Evolutionary conservation across 2,329 filamentous ascomycete species (phyloP), one percentile per base, ranked within the genome.

Genomic region (Arthrobotrys sphaeroides): DNA sequence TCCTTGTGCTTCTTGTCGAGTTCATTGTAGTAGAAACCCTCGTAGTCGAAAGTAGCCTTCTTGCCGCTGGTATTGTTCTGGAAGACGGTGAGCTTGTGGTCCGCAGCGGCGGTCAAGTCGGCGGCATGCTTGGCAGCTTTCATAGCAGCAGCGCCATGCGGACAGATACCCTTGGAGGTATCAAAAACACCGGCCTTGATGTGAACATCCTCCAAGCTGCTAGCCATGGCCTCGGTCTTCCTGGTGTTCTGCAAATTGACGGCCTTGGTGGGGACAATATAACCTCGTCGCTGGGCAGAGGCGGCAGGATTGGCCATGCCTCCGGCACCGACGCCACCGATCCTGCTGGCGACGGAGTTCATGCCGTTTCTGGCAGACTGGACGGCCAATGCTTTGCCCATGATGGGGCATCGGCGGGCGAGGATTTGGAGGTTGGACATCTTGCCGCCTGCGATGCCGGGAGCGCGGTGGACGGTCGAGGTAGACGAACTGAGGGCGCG

Each of bases 1-100:
- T 99, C 95, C 87, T 96, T 94, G 87, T 97, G 95, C 86, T 99
- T 99, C 88, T 97, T 98, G 80, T 97, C 93, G 79, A 99, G 84
- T 83, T 99, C 94, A 77, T 85, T 85, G 78, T 90, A 85, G 84
- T 98, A 99, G 84, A 97, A 99, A 51, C 83, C 88, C 80, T 97
- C 90, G 81, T 99, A 99, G 83, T 98, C 88, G 83, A 97, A 99
- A 81, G 90, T 92, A 73, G 83, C 81, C 22, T 83, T 80, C 36
- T 83, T 81, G 22, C 33, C 43, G 64, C 79, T 70, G 80, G 78
- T 26, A 40, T 38, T 13, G 31, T 68, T 73, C 55, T 64, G 40
- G 47, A 75, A 69, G 51, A 61, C 49, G 13, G 64, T 65, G 20
- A 55, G 59, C 28, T 75, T 75, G 16, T 65, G 57, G 24, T 75